A percentile compares a stretch with the other conserved stretches of the same genome.
These are phyloP conservation scores for Tulasnella sp. DNA, from an alignment of 768 basidiomycete species.

Conservation along the genomic window DNA sequence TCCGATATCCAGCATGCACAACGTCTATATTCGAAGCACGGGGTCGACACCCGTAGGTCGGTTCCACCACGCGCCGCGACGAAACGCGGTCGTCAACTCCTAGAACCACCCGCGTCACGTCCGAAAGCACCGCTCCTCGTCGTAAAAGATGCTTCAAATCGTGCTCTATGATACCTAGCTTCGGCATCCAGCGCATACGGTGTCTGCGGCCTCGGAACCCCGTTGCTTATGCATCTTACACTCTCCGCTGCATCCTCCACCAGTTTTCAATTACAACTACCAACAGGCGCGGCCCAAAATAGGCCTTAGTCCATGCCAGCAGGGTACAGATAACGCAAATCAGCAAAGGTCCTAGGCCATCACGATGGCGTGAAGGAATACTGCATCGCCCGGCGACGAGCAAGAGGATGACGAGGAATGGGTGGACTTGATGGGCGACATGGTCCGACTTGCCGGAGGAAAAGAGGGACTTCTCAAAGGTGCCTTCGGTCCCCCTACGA, in stretches of 20 bases:
- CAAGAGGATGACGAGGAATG: slow-evolving; percentile 68
- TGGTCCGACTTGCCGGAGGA: slow-evolving; percentile 68
- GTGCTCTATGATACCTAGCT: not conserved
- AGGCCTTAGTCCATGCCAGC: slow-evolving; percentile 33
- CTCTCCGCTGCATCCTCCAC: not conserved
- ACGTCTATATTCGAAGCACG: not conserved
- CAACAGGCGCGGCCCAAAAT: not conserved
- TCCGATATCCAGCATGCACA: no score
- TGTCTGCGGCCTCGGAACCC: not conserved
- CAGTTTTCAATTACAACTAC: not conserved
- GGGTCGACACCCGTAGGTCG: not conserved
- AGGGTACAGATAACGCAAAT: slow-evolving; percentile 56
- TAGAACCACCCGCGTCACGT: not conserved
- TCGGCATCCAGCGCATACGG: not conserved
- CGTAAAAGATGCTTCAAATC: not conserved
- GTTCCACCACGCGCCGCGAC: not conserved
- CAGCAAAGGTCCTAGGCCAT: slow-evolving; percentile 85
- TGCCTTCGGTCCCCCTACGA: slow-evolving; percentile 73
- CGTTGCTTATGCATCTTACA: not conserved
- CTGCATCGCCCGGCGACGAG: slow-evolving; percentile 47
- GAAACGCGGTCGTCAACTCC: not conserved
- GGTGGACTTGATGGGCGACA: slow-evolving; percentile 84
- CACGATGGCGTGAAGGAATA: slow-evolving; percentile 63
- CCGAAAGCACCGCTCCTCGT: not conserved
- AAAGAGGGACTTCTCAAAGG: slow-evolving; percentile 60